A percentile compares a stretch with the other conserved stretches of the same genome.
phyloP scores from a whole-genome alignment of 2,329 filamentous ascomycete species.

The Arthrobotrys entomopaga region DNA sequence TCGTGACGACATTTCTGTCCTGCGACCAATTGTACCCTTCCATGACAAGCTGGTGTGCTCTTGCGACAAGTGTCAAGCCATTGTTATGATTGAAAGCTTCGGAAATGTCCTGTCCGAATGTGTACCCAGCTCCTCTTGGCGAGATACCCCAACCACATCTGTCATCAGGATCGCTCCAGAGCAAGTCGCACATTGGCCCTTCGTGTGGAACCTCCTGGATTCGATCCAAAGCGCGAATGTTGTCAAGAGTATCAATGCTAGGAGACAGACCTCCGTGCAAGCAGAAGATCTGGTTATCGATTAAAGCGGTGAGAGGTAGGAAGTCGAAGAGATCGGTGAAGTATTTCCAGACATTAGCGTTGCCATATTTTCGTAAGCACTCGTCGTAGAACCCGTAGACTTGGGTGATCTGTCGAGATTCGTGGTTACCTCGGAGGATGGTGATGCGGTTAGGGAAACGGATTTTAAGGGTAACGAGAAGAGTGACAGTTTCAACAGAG shows the following conservation, averaged over 20 bases:
- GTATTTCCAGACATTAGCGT: constrained; percentile 99
- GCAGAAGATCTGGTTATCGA: constrained; percentile 99
- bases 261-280: constrained; percentile 95
- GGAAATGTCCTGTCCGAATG: constrained; percentile 95
- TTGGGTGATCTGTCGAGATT: constrained; percentile 98
- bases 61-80: constrained; percentile 90
- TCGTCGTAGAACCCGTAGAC: constrained; percentile 99
- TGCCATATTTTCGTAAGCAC: constrained; percentile 97
- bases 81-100: constrained; percentile 99
- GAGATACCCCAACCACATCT: constrained; percentile 96
- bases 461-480: constrained; percentile 96
- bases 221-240: constrained; percentile 92
- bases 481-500: constrained; percentile 96
- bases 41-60: constrained; percentile 98
- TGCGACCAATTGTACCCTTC: constrained; percentile 99
- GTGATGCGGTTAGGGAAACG: constrained; percentile 98
- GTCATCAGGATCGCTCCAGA: constrained; percentile 99
- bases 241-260: constrained; percentile 94
- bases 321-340: constrained; percentile 99
- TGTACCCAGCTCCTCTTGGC: constrained; percentile 92
- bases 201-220: constrained; percentile 99
- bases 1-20: constrained; percentile 96
- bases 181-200: constrained; percentile 95
- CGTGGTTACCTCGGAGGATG: constrained; percentile 97
- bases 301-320: constrained; percentile 93